Evolutionary conservation across 208 protist species (phyloP).

Genomic region (Plasmodiophora brassicae): DNA sequence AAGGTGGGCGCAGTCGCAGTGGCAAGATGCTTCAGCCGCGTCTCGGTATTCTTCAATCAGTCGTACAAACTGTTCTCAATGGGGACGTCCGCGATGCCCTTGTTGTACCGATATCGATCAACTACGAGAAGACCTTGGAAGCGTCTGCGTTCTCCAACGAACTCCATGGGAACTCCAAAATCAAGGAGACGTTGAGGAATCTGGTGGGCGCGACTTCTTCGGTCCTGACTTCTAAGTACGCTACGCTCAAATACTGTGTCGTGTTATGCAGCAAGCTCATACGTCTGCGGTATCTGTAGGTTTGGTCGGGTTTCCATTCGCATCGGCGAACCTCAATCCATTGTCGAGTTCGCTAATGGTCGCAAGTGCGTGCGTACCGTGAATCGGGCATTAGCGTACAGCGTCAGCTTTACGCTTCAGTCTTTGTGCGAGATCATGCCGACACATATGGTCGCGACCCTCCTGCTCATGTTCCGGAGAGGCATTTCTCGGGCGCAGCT

Average conservation of each 20-base stretch:
- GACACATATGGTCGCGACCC: constrained; percentile 16
- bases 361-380: background rate
- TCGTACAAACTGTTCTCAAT: background rate
- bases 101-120: constrained; percentile 27
- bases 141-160: background rate
- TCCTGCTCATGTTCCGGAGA: constrained; percentile 13
- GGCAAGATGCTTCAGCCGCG: constrained; percentile 13
- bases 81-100: background rate
- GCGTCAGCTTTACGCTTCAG: background rate
- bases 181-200: background rate
- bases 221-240: background rate
- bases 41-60: background rate
- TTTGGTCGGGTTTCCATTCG: constrained; percentile 33
- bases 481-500: background rate
- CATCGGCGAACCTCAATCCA: background rate
- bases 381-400: background rate
- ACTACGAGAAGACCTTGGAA: constrained; percentile 32
- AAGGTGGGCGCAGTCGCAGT: background rate
- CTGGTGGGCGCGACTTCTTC: background rate
- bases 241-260: background rate
- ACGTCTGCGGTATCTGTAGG: no score
- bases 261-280: background rate
- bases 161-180: constrained; percentile 19
- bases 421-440: background rate
- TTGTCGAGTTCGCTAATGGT: background rate